phyloP scores from a whole-genome alignment of 257 asterid genomes.

The Forsythia suspensa region DNA sequence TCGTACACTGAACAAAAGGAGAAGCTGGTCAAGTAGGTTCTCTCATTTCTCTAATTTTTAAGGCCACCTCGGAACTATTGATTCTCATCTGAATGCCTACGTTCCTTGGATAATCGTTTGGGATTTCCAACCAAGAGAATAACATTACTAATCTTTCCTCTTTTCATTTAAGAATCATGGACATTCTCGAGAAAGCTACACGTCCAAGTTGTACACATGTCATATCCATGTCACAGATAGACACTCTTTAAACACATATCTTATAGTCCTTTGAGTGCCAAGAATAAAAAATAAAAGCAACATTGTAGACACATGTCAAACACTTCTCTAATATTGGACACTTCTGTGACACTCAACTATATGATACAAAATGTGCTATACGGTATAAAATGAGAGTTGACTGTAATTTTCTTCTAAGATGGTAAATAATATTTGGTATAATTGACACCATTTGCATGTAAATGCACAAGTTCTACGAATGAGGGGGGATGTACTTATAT shows the following conservation, averaged over 20 bases:
- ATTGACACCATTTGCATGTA: too few species aligned
- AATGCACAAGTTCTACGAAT: not conserved
- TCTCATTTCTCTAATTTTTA: slow-evolving; percentile 11
- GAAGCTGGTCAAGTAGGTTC: slow-evolving; percentile 63
- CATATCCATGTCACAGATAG: not conserved
- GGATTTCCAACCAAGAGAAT: not conserved
- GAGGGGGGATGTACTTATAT: not conserved
- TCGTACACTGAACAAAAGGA: slow-evolving; percentile 45
- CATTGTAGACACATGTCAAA: not conserved
- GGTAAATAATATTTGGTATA: not conserved
- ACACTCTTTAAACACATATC: not conserved
- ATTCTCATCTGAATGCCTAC: not conserved
- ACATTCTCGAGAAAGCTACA: not conserved
- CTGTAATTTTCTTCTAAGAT: not conserved
- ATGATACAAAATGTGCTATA: not conserved
- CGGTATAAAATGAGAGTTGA: not conserved
- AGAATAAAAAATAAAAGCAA: not conserved
- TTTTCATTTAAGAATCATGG: not conserved
- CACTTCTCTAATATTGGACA: not conserved
- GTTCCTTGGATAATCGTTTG: not conserved
- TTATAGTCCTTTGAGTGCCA: not conserved
- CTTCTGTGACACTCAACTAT: not conserved
- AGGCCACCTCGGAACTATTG: not conserved
- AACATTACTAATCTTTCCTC: not conserved
- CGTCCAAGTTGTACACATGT: not conserved